Base-by-base conservation (phyloP, 768 basidiomycete genomes). In the Tricholomella constricta region DNA sequence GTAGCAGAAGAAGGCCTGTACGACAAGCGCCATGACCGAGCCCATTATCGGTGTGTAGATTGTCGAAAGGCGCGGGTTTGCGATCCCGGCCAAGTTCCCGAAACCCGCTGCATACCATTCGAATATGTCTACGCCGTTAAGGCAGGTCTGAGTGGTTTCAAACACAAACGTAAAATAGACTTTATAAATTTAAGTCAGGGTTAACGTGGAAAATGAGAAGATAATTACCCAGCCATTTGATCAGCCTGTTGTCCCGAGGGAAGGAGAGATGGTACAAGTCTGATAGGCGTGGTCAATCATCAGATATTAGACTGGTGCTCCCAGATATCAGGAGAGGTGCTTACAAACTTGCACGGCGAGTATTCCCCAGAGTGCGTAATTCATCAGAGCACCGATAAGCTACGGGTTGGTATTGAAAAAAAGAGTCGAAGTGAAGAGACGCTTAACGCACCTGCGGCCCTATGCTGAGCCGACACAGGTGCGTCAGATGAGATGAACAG, bases 1-100 rank as follows among this genome's bases (percentile, higher is more conserved):
- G 34, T 57, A 60, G 34, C 56, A 57, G 45, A 60, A 56, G 35
- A 60, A 60, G 6, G 49, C 3, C 32, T 60, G 56, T 25, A 57
- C 52, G 3, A 54, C 38, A 3, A 57, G 45, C 9, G 59, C 55
- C 26, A 57, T 32, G 12, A 60, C 43, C 4, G 55, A 45, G 4
- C 50, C 59, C 45, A 60, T 34, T 17, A 60, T 54, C 5, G 50
- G 49, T 4, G 56, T 54, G 41, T 60, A 51, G 37, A 57, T 54
- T 3, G 53, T 48, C 0, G 45, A 51, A 22, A 50, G 34, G 22
- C 41, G 38, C 6, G 52, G 40, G 25, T 54, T 25, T 10, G 23
- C 36, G n/a, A 59, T 41, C 25, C 40, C 40, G 11, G 1, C 10
- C 27, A 59, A 12, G 47, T 59, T 42, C 1, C 58, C 58, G 41